Percentiles rank a stretch among this genome's conserved stretches.
Evolutionary conservation across 352 stramenopile species (phyloP).

Genomic region (Phytophthora tubulina): DNA sequence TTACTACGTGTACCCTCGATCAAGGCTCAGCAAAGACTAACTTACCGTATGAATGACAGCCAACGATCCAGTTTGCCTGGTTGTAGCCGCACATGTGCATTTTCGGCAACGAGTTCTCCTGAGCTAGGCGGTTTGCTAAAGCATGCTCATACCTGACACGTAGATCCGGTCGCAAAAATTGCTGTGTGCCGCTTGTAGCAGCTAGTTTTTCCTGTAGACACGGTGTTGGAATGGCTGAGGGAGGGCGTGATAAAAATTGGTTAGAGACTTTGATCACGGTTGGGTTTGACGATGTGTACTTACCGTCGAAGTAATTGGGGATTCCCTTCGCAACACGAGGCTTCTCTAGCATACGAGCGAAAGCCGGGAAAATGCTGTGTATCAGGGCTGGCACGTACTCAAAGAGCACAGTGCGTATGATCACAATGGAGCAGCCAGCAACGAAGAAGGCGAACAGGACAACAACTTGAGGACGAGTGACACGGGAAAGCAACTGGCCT

Average conservation of each 20-base stretch:
- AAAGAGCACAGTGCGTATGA: constrained; percentile 73
- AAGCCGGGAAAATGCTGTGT: constrained; percentile 62
- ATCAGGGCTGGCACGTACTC: constrained; percentile 71
- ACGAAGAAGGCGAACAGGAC: constrained; percentile 82
- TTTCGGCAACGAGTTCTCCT: constrained; percentile 15
- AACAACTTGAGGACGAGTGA: constrained; percentile 76
- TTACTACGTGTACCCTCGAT: neutral
- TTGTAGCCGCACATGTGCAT: constrained; percentile 39
- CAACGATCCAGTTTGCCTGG: constrained; percentile 72
- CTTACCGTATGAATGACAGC: constrained; percentile 77
- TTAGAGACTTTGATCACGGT: neutral
- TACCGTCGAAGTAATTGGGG: constrained; percentile 88
- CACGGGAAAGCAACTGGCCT: constrained; percentile 64
- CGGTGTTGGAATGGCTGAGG: constrained; percentile 63
- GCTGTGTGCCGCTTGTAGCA: constrained; percentile 36
- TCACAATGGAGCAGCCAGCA: constrained; percentile 53
- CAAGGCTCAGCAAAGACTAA: neutral
- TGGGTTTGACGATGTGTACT: neutral
- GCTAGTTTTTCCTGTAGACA: constrained; percentile 67
- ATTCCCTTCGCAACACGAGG: constrained; percentile 65
- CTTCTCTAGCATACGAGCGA: constrained; percentile 66
- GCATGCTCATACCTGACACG: constrained; percentile 60
- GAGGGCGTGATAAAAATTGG: neutral
- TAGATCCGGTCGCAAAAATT: constrained; percentile 41
- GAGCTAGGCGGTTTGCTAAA: constrained; percentile 43